These are phyloP conservation scores for Mycena vitilis DNA, from an alignment of 768 basidiomycete genomes.

Conservation along the genomic window DNA sequence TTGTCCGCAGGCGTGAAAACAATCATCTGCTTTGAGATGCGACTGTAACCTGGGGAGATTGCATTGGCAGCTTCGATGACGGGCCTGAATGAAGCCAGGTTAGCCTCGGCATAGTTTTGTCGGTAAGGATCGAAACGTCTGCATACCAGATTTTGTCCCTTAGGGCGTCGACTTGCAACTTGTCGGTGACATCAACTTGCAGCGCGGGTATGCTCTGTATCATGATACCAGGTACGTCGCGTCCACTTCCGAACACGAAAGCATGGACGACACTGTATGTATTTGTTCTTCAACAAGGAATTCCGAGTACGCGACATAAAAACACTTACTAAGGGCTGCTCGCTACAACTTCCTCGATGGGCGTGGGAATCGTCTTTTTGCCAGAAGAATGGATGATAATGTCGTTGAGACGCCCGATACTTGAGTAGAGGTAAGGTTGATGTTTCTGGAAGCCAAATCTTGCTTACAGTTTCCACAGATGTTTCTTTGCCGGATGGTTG, in stretches of 20 bases:
- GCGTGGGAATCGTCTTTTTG: conserved; percentile 46
- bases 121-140: background rate
- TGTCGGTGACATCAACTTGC: conserved; percentile 37
- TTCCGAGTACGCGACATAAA: no score
- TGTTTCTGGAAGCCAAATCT: background rate
- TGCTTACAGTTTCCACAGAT: conserved; percentile 50
- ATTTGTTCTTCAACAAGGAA: no score
- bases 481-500: conserved; percentile 51
- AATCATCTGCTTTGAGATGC: conserved; percentile 57
- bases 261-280: conserved; percentile 38
- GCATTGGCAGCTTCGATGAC: conserved; percentile 48
- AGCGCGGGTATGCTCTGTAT: conserved; percentile 38
- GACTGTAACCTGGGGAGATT: conserved; percentile 45
- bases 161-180: conserved; percentile 41
- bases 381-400: conserved; percentile 45
- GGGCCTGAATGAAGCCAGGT: conserved; percentile 38
- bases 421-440: conserved; percentile 8
- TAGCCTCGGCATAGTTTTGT: no score
- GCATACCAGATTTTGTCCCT: conserved; percentile 47
- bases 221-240: conserved; percentile 45
- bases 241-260: conserved; percentile 49
- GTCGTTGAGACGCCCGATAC: conserved; percentile 48
- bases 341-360: no score
- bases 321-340: no score
- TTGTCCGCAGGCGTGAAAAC: conserved; percentile 46